Base-by-base conservation (phyloP, 2,329 filamentous ascomycete species). In the Clarireedia sp. region DNA sequence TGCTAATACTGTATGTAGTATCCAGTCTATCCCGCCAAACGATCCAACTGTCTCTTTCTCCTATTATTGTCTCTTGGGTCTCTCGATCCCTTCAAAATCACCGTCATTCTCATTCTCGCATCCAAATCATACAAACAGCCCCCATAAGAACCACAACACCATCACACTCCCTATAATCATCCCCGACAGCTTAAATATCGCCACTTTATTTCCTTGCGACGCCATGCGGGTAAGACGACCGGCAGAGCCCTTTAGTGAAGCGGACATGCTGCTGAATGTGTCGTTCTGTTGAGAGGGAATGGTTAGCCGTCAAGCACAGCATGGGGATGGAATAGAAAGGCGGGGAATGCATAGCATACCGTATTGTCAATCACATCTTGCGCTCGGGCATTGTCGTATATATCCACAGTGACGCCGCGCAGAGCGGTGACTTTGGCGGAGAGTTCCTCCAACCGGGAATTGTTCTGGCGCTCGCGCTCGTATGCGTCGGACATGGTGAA, bases 361-460 rank as follows among this genome's bases (percentile, higher is more conserved):
- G 89, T 92, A 67, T 83, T 85, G 72, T 99, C 90, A 63, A 99
- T 88, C 60, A 95, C 82, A 62, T 87, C 83, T 66, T 97, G 92
- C 65, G 89, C 83, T 57, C 90, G 83, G 49, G 94, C 94, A 70
- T 94, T 90, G 74, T 97, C 91, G 79, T 97, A 96, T 68, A 99
- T 99, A 75, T 99, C 90, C 62, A 97, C 83, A 43, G 94, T 99
- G 50, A 99, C 90, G 71, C 88, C 89, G 68, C 92, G 90, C 60
- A 99, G 81, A 51, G 90, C 90, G 17, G 89, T 89, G 54, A 97
- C 91, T 75, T 99, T 99, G 62, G 83, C 81, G 16, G 88, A 87
- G 38, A 99, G 86, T 70, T 95, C 90, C 67, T 92, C 86, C 55
- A 99, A 87, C 65, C 92, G 90, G 63, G 89, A 85, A 74, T 97